Evolutionary conservation across 1,284 basidiomycete genomes (phyloP).

Genomic region (Boletus smithii): DNA sequence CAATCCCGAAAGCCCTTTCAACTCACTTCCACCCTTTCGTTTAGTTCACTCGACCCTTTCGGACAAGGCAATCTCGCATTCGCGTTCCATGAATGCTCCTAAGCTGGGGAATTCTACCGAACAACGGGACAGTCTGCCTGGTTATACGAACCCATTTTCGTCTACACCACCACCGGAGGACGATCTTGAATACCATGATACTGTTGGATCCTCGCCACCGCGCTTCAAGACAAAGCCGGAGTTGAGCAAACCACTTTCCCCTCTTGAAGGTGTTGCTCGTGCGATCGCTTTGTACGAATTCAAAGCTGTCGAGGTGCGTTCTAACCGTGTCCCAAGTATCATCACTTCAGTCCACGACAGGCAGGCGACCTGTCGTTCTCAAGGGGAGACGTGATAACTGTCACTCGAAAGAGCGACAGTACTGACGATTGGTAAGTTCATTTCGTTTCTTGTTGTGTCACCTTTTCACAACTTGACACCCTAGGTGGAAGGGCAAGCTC

Average conservation of each 20-base stretch:
- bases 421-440: conserved; percentile 71
- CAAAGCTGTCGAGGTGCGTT: conserved; percentile 60
- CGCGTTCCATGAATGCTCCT: conserved; percentile 39
- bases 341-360: conserved; percentile 35
- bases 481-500: conserved; percentile 72
- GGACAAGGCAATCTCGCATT: conserved; percentile 32
- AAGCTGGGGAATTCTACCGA: conserved; percentile 8
- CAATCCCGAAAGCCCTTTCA: conserved; percentile 34
- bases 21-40: conserved; percentile 33
- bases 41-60: conserved; percentile 24
- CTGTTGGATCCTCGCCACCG: conserved; percentile 21
- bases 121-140: conserved; percentile 3
- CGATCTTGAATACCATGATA: conserved; percentile 12
- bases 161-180: conserved; percentile 22
- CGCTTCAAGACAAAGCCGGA: conserved; percentile 50
- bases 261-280: conserved; percentile 60
- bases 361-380: conserved; percentile 78
- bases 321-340: neutral
- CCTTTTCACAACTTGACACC: conserved; percentile 6
- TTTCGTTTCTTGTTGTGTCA: neutral
- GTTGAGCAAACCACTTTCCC: conserved; percentile 44
- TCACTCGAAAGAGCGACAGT: conserved; percentile 73
- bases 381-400: conserved; percentile 79
- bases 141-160: conserved; percentile 29
- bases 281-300: conserved; percentile 83